Percentiles rank a stretch among this genome's conserved stretches.
phyloP scores from a whole-genome alignment of 2,329 filamentous ascomycete genomes.

The Ophiostoma novo-ulmi region DNA sequence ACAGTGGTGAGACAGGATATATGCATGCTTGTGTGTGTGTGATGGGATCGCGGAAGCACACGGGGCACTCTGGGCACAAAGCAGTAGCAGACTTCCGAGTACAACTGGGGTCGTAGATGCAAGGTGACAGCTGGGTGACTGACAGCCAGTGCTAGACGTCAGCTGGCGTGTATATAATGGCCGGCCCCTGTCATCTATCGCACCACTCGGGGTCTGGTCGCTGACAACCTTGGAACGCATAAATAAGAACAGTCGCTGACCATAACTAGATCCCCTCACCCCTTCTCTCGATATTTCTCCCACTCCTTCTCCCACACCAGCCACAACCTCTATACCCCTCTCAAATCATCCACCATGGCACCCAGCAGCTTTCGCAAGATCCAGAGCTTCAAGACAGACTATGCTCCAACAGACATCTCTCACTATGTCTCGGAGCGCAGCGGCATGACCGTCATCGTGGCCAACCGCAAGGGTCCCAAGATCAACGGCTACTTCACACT shows the following conservation, averaged over 20 bases:
- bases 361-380: constrained; percentile 68
- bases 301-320: constrained; percentile 22
- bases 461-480: constrained; percentile 91
- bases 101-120: background rate
- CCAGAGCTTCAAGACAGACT: constrained; percentile 82
- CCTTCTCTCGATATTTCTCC: background rate
- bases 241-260: background rate
- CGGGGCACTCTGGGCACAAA: background rate
- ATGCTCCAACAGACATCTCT: constrained; percentile 80
- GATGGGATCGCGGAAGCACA: background rate
- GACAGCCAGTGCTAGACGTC: background rate
- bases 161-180: background rate
- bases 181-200: background rate
- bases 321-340: constrained; percentile 24
- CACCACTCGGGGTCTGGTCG: background rate
- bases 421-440: constrained; percentile 95
- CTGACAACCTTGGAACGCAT: background rate
- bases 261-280: background rate
- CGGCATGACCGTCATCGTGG: constrained; percentile 89
- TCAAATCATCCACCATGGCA: constrained; percentile 45
- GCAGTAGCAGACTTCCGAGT: background rate
- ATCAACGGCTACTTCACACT: constrained; percentile 91
- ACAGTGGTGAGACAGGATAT: constrained; percentile 1
- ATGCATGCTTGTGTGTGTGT: background rate
- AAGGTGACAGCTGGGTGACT: background rate